Base-by-base conservation (phyloP, 1,139 yeast species). In the Debaryomycetaceae sp. region DNA sequence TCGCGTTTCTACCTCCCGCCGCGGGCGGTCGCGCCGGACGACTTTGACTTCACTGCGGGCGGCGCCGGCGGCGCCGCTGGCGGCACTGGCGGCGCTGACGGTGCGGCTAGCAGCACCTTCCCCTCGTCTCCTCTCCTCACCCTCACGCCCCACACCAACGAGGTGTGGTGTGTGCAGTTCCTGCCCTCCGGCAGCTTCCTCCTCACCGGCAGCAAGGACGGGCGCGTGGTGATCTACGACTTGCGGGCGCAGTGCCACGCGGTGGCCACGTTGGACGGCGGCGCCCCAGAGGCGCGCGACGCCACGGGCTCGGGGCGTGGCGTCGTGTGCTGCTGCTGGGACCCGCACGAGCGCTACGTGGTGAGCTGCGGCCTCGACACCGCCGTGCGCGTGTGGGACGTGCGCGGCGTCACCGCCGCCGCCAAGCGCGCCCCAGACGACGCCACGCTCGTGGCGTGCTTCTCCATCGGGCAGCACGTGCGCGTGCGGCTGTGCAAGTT, bases 161-260 rank as follows among this genome's bases (percentile, higher is more conserved):
- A 89, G 51, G 93, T 85, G 4, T 89, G 96, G 96, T 81, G 69
- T 47, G 65, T 83, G 11, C 74, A 75, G 37, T 88, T 85, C 49
- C 82, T 93, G 3, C 85, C 88, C 25, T 71, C 73, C 56, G 96
- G 96, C 2, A 67, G 65, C 37, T 78, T 64, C 40, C 59, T 89
- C 31, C 95, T 86, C 7, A 74, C 91, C 0, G 86, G 91, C 0
- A 79, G 93, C 8, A 71, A 77, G 14, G 94, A 85, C 47, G 72
- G 78, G 4, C 65, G 70, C 17, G 63, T 86, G 22, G 60, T 78
- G 18, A 64, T 88, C 12, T 85, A 85, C 59, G 83, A 80, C 48
- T 85, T 81, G 1, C 48, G 58, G 4, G 59, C 73, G 26, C 63
- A 70, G 30, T 83, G 78, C 50, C 62, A 62, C 32, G 57, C 75